Base-by-base conservation (phyloP, 2,329 filamentous ascomycete species). In the Coniochaeta sp. region DNA sequence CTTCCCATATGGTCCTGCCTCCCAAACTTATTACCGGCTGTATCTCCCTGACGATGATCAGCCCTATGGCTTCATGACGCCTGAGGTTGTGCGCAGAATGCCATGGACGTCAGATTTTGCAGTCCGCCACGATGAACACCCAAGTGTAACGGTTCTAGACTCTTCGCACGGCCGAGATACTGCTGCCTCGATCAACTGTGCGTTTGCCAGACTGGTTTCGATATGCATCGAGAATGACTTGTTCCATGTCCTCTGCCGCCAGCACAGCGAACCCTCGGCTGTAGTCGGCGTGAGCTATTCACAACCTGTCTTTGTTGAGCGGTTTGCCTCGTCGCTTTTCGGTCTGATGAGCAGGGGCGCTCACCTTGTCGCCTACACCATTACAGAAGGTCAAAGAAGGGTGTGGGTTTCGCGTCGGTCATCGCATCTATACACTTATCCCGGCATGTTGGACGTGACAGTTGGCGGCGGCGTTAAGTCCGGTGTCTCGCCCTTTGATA, bases 391-490 rank as follows among this genome's bases (percentile, higher is more conserved):
- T 40, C n/a, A 44, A 63, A 47, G 88, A 59, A 83, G 81, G 67
- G 79, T 92, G 26, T 92, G 89, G 89, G 79, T 89, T 0, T 86
- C 89, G 2, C 75, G 85, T 32, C 78, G 89, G 8, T 81, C 86
- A 19, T 75, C 73, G 55, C 82, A 76, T 12, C 88, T 90, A 69
- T 80, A 85, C 67, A 91, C 88, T 0, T 91, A 89, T 67, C 84
- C 84, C 0, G 81, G 85, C 1, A 85, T 88, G 79, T 76, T 91
- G 62, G 89, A 92, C 69, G 91, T 89, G 65, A 87, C 86, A 3
- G 89, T 91, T 9, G 89, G 88, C 0, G 89, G 89, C 1, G 89
- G 89, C 0, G 83, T 90, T 61, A 78, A 81, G 40, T 81, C 85
- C 0, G 83, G 83, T 2, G 85, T 89, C 67, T 76, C 70, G 16